Conservation (phyloP, 106 monocot species). For the Acanthochlamys bracteata region DNA sequence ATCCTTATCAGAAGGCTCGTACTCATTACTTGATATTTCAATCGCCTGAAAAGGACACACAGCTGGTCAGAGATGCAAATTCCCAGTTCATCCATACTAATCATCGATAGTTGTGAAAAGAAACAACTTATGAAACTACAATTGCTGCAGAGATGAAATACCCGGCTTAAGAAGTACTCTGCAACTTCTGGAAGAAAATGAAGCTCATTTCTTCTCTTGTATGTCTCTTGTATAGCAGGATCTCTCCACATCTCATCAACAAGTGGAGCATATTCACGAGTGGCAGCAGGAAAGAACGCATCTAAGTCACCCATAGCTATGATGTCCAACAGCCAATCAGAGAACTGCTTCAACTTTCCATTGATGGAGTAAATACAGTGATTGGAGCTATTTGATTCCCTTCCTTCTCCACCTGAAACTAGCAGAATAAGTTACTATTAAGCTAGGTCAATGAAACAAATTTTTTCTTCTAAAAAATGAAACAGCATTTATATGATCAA, state of each 20-base stretch:
- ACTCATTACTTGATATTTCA: conserved; percentile 91
- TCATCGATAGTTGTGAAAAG: too few species aligned
- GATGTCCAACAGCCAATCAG: conserved; percentile 87
- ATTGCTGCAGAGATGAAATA: conserved; percentile 12
- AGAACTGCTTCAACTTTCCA: conserved; percentile 86
- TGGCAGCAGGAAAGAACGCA: conserved; percentile 93
- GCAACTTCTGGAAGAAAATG: conserved; percentile 91
- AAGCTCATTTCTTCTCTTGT: conserved; percentile 83
- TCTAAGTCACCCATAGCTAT: conserved; percentile 92
- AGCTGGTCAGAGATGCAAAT: too few species aligned
- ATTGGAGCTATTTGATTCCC: conserved; percentile 18
- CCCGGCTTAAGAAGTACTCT: conserved; percentile 85
- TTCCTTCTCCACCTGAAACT: conserved; percentile 22
- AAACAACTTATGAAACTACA: conserved; percentile 2
- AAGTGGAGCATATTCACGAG: conserved; percentile 89
- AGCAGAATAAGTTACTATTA: conserved; percentile 4
- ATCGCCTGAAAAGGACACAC: conserved; percentile 45
- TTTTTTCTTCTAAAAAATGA: too few species aligned
- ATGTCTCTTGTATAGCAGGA: conserved; percentile 85
- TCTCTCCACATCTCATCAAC: conserved; percentile 96
- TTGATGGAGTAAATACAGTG: conserved; percentile 69
- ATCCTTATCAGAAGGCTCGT: conserved; percentile 86
- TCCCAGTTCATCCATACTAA: too few species aligned
- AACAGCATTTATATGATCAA: too few species aligned
- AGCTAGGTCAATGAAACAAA: not conserved